These are phyloP conservation scores for Mycena vitilis DNA, from an alignment of 768 basidiomycete genomes.

Conservation along the genomic window DNA sequence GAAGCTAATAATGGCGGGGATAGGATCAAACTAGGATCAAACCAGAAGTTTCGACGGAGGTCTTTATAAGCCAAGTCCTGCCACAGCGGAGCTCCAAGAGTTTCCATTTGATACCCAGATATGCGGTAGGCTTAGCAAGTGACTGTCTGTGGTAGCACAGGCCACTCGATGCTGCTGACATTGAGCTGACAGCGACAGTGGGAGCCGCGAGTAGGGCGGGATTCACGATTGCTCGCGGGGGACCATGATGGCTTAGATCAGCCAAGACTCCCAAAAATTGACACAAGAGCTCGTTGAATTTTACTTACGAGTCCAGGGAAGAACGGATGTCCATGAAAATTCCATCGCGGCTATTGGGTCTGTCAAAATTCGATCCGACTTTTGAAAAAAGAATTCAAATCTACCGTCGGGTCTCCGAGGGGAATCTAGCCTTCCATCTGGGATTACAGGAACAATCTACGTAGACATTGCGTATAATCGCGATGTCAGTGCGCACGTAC, in stretches of 20 bases:
- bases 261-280: neutral
- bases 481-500: neutral
- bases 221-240: neutral
- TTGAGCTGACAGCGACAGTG: neutral
- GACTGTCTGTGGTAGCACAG: neutral
- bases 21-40: constrained; percentile 6
- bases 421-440: neutral
- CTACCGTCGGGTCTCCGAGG: neutral
- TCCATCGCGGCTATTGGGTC: neutral
- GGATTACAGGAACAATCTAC: neutral
- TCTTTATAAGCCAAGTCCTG: constrained; percentile 12
- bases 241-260: neutral
- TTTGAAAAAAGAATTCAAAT: too few species aligned
- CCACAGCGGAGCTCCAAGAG: constrained; percentile 7
- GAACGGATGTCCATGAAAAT: neutral
- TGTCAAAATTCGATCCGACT: too few species aligned
- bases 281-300: neutral
- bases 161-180: neutral
- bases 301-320: neutral
- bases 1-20: constrained; percentile 10
- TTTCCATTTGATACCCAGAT: constrained; percentile 5
- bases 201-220: neutral
- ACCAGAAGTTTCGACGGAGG: constrained; percentile 15
- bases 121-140: constrained; percentile 3
- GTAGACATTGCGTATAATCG: neutral